Base-by-base conservation (phyloP, 2,329 filamentous ascomycete genomes). In the Claviceps capensis region DNA sequence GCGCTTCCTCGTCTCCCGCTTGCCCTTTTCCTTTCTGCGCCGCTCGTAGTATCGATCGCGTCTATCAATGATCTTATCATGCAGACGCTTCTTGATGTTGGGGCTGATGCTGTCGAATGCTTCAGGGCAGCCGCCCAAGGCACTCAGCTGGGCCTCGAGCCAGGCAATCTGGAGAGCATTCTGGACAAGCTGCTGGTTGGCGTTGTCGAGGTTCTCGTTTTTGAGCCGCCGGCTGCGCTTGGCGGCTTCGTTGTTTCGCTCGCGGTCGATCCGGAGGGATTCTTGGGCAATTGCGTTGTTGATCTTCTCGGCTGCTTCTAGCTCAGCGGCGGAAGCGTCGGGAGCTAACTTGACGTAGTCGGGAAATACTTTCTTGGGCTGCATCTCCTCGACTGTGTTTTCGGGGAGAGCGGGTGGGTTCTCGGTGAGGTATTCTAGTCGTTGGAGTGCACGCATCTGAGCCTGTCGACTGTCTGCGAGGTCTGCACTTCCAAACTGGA, bases 211-310 rank as follows among this genome's bases (percentile, higher is more conserved):
- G 17, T 52, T 60, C 11, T 43, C 48, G 1, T 51, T 30, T 52
- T 60, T 63, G 42, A 58, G n/a, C 0, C 42, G 41, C 1, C 69
- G 61, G 11, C 62, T 66, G 50, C 67, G 65, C 55, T 65, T 67
- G 23, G 69, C 69, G 0, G 69, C 65, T 38, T 58, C 53, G 54
- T 69, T 71, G 59, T 71, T 71, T 4, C 68, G 59, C 43, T 60
- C 53, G 2, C 64, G 59, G 17, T 68, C 63, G 1, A 62, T 47
- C 4, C 23, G 48, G 52, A 62, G 60, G 8, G 57, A 56, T 19
- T 57, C 49, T 3, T 52, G 52, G 2, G 64, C 59, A 40, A 67
- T 60, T 5, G 46, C 13, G 49, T 68, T 65, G 52, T 63, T 64
- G 6, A 54, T 52, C 0, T 47, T 54, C 19, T 60, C 56, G 2